Conservation (phyloP, 495 filamentous ascomycete genomes). For the Cercophora newfieldiana region DNA sequence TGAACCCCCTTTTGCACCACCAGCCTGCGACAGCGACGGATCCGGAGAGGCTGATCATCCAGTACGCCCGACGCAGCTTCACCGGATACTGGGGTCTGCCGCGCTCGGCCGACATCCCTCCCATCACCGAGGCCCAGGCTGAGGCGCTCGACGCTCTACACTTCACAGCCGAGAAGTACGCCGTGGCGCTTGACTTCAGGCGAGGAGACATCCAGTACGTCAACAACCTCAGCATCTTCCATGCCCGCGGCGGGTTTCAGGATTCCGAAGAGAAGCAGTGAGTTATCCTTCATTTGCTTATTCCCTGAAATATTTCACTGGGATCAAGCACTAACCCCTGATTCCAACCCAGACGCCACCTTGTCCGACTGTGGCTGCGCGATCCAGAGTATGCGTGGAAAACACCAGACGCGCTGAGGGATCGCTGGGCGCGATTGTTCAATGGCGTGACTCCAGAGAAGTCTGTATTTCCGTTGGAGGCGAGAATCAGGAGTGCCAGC, state of each 20-base stretch:
- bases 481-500: conserved; percentile 44
- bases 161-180: conserved; percentile 58
- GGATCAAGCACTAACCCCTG: too few relatives aligned
- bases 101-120: conserved; percentile 52
- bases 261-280: conserved; percentile 50
- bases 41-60: conserved; percentile 53
- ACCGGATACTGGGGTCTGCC: conserved; percentile 57
- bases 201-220: conserved; percentile 55
- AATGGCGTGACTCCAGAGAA: conserved; percentile 50
- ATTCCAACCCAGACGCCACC: conserved; percentile 50
- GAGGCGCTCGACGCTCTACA: conserved; percentile 67
- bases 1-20: conserved; percentile 51
- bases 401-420: conserved; percentile 47
- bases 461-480: conserved; percentile 56
- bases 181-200: conserved; percentile 53
- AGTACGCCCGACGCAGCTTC: conserved; percentile 59
- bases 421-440: conserved; percentile 56
- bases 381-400: conserved; percentile 58
- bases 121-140: conserved; percentile 64
- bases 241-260: conserved; percentile 49
- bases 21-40: conserved; percentile 41
- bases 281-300: conserved; percentile 20
- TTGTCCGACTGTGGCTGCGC: conserved; percentile 59
- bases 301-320: too few relatives aligned
- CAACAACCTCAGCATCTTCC: conserved; percentile 56